These are phyloP conservation scores for Stephania cephalantha DNA, from an alignment of 164 flowering plant genomes.

Conservation along the genomic window DNA sequence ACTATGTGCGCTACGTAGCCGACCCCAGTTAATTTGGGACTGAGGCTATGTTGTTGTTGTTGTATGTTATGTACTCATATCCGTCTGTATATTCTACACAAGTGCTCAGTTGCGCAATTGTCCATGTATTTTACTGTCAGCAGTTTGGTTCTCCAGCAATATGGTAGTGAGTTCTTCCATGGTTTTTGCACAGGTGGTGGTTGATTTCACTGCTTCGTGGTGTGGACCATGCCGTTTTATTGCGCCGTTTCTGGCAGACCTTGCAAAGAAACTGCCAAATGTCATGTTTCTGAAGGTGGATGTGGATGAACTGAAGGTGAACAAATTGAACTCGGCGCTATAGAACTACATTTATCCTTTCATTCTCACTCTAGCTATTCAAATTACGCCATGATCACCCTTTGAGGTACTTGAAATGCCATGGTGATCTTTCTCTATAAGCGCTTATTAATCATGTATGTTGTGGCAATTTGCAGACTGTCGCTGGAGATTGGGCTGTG, in stretches of 20 bases:
- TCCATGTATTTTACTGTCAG: not conserved
- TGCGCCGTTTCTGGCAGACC: slow-evolving; percentile 50
- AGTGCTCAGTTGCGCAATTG: not conserved
- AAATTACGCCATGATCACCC: no score
- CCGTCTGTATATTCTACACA: not conserved
- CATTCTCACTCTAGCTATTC: no score
- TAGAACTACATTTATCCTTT: no score
- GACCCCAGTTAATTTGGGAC: no score
- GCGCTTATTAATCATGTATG: not conserved
- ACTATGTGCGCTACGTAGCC: no score
- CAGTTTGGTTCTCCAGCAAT: not conserved
- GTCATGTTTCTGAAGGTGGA: slow-evolving; percentile 76
- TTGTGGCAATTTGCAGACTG: slow-evolving; percentile 31
- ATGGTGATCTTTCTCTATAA: not conserved
- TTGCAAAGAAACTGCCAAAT: slow-evolving; percentile 48
- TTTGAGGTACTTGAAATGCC: no score
- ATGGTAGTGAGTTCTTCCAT: not conserved
- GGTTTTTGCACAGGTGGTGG: slow-evolving; percentile 44
- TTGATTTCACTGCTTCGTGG: slow-evolving; percentile 91
- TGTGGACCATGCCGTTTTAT: slow-evolving; percentile 75
- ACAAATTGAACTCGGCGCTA: not conserved
- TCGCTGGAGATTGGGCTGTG: slow-evolving; percentile 44
- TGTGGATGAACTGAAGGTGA: slow-evolving; percentile 69
- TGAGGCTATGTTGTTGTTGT: no score
- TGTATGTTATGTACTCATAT: not conserved